Evolutionary conservation across 352 stramenopile genomes (phyloP), one percentile per base, ranked within the genome.

Genomic region (Phytopythium cucurbitacearum): DNA sequence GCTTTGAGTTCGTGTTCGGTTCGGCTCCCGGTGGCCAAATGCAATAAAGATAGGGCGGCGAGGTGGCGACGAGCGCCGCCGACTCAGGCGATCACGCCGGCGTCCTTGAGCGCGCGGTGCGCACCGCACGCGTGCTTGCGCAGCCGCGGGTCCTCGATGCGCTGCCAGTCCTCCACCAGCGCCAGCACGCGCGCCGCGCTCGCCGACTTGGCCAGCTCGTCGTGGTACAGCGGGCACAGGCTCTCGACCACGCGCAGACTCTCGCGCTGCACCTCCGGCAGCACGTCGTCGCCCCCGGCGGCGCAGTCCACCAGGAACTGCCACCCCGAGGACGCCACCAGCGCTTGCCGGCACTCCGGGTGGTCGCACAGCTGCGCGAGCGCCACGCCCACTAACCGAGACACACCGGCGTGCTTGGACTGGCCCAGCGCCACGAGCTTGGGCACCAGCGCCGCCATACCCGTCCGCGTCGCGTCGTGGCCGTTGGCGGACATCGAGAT

Each of bases 241-340:
- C 71, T 88, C 70, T 91, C 81, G 74, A 94, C 79, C 59, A 94
- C 81, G 69, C 86, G 81, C 57, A 94, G 78, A 70, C 84, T 92
- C 54, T 89, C 81, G 48, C 84, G 80, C 56, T 94, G 84, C 57
- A 91, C 73, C 41, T 94, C 84, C 7, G 80, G 67, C 28, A 77
- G 73, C 16, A 94, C 71, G 49, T 69, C 58, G 6, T 69, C 62
- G 8, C 77, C 81, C 8, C 83, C 83, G 7, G 73, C 80, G 7
- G 84, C 84, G 43, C 73, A 86, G 62, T 86, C 65, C 6, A 94
- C 76, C 57, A 94, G 88, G 56, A 91, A 89, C 60, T 92, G 69
- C 84, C 84, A 94, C 32, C 82, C 82, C 36, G 85, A 73, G 21
- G 80, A 94, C 48, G 80, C 65, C 48, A 94, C 70, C 62, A 94